These are phyloP conservation scores for Lasiodiplodia citricola DNA, from an alignment of 2,329 filamentous ascomycete species.

Conservation along the genomic window DNA sequence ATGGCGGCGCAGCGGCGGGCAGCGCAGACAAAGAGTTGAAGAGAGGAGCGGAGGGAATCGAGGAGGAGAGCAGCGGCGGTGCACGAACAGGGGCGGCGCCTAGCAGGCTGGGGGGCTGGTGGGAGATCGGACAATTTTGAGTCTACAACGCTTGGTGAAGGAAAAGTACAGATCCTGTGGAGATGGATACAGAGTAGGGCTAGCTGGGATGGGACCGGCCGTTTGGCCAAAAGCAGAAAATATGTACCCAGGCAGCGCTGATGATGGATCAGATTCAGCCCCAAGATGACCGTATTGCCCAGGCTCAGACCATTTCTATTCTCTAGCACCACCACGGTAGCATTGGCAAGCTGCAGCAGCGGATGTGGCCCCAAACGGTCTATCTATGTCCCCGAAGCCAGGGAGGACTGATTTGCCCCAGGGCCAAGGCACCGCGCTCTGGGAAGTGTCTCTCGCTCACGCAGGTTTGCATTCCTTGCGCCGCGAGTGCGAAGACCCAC, in stretches of 20 bases:
- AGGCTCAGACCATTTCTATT: conserved; percentile 52
- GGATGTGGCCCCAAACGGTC: conserved; percentile 48
- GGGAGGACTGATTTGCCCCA: conserved; percentile 44
- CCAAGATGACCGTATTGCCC: conserved; percentile 48
- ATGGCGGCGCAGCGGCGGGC: conserved; percentile 33
- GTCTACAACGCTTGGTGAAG: conserved; percentile 23
- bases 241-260: conserved; percentile 41
- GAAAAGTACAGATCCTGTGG: conserved; percentile 29
- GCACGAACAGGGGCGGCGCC: neutral
- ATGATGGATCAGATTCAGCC: conserved; percentile 52
- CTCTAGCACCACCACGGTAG: conserved; percentile 50
- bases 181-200: conserved; percentile 42
- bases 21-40: conserved; percentile 3
- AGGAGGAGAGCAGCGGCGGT: neutral
- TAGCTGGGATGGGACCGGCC: conserved; percentile 39
- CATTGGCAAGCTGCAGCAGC: conserved; percentile 55
- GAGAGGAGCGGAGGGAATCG: neutral
- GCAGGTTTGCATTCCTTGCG: conserved; percentile 47
- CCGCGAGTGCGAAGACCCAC: conserved; percentile 37
- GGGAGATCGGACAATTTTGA: conserved; percentile 26
- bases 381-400: conserved; percentile 49
- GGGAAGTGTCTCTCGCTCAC: conserved; percentile 37
- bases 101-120: neutral
- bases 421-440: conserved; percentile 42
- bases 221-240: conserved; percentile 47